phyloP scores from a whole-genome alignment of 208 protist species.

The Leishmania arabica region DNA sequence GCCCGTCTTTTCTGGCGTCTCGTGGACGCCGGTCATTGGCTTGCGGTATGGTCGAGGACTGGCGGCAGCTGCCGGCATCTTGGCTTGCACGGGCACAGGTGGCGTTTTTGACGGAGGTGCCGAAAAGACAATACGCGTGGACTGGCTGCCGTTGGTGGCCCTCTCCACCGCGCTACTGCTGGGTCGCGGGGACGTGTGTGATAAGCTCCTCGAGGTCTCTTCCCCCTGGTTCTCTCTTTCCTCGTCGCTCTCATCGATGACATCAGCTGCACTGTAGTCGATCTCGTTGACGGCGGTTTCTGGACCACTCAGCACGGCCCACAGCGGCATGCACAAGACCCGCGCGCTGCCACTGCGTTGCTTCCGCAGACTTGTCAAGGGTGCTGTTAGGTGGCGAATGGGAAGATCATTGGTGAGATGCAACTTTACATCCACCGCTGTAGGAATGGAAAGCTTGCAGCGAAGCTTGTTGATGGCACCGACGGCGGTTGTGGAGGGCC shows the following conservation, averaged over 20 bases:
- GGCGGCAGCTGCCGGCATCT: not conserved
- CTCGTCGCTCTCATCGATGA: not conserved
- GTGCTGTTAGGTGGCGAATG: constrained; percentile 42
- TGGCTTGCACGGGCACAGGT: constrained; percentile 18
- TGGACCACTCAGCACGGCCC: constrained; percentile 27
- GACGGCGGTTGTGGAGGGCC: constrained; percentile 38
- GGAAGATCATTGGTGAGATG: constrained; percentile 39
- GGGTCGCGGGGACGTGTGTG: not conserved
- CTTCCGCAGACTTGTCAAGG: constrained; percentile 49
- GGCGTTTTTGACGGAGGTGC: constrained; percentile 3
- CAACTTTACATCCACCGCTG: constrained; percentile 37
- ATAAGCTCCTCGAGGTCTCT: not conserved
- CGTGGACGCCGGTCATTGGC: not conserved
- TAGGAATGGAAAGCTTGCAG: constrained; percentile 33
- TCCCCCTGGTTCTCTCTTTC: constrained; percentile 24
- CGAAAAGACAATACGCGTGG: constrained; percentile 11
- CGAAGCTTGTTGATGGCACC: constrained; percentile 44
- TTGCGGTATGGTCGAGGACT: not conserved
- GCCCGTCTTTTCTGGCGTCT: not conserved
- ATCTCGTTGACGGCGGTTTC: constrained; percentile 21
- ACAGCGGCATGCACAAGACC: constrained; percentile 38
- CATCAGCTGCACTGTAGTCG: constrained; percentile 32
- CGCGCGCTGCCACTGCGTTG: constrained; percentile 38
- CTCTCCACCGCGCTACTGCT: not conserved
- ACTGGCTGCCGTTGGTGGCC: not conserved